Evolutionary conservation across 768 basidiomycete genomes (phyloP).

Genomic region (Pholiota conissans): DNA sequence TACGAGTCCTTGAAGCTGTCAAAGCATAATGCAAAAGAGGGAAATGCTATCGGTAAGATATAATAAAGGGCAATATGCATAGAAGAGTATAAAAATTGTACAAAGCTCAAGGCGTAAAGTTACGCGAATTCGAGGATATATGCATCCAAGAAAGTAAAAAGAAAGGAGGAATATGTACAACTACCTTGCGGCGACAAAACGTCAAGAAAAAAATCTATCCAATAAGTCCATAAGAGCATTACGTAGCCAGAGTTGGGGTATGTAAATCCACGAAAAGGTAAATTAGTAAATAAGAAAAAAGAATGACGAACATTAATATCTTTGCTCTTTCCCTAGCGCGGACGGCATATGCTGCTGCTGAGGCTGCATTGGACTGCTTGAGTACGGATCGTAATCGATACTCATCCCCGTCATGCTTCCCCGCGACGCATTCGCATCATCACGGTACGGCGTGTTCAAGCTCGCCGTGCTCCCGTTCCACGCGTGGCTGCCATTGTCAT

Average conservation of each 20-base stretch:
- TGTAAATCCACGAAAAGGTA: neutral
- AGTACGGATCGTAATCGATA: conserved; percentile 33
- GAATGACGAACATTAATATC: conserved; percentile 1
- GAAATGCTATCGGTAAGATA: too few species aligned
- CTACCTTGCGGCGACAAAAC: neutral
- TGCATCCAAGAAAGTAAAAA: neutral
- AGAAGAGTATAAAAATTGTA: neutral
- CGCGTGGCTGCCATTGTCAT: conserved; percentile 54
- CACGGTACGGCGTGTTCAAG: conserved; percentile 39
- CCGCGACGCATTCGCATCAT: conserved; percentile 21
- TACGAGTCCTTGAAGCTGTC: too few species aligned
- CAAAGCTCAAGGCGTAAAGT: neutral
- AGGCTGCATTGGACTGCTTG: conserved; percentile 21
- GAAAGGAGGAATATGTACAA: neutral
- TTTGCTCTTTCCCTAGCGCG: conserved; percentile 1
- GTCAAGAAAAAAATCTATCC: neutral
- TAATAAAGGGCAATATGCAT: too few species aligned
- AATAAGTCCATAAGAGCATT: neutral
- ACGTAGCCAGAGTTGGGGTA: neutral
- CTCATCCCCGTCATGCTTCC: conserved; percentile 33
- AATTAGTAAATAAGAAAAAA: neutral
- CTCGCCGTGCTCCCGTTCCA: conserved; percentile 59
- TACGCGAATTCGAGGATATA: neutral
- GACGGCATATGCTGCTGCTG: conserved; percentile 5
- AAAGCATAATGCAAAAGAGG: too few species aligned